phyloP scores from a whole-genome alignment of 257 asterid species.

The Voacanga thouarsii region DNA sequence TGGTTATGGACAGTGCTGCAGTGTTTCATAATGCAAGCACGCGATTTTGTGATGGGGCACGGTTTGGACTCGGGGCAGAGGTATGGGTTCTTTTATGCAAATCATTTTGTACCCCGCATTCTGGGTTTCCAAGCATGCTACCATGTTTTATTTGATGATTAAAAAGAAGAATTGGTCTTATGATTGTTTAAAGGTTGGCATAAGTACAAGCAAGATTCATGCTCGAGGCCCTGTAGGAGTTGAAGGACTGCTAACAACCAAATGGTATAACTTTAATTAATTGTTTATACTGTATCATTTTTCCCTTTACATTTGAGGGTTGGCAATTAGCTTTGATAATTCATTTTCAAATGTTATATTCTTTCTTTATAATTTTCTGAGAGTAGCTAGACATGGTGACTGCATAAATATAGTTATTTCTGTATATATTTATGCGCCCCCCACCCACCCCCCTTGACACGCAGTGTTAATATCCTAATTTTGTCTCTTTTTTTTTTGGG shows the following conservation, averaged over 20 bases:
- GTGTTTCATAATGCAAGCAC: slow-evolving; percentile 72
- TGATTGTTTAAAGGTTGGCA: slow-evolving; percentile 45
- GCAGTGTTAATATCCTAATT: background rate
- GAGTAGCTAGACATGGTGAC: too few relatives aligned
- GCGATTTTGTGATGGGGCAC: slow-evolving; percentile 69
- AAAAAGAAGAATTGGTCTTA: background rate
- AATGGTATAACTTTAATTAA: slow-evolving; percentile 35
- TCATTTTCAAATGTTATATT: background rate
- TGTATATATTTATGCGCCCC: background rate
- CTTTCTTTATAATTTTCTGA: too few relatives aligned
- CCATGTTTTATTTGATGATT: background rate
- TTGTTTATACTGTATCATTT: background rate
- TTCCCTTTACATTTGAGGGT: background rate
- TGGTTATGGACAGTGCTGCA: slow-evolving; percentile 50
- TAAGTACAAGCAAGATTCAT: slow-evolving; percentile 68
- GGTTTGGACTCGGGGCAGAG: slow-evolving; percentile 84
- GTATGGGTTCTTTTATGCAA: slow-evolving; percentile 10
- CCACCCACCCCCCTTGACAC: too few relatives aligned
- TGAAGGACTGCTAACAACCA: slow-evolving; percentile 62
- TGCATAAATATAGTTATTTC: background rate
- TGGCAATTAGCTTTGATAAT: too few relatives aligned
- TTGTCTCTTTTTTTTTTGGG: background rate
- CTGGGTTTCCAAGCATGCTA: background rate
- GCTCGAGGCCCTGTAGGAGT: slow-evolving; percentile 81
- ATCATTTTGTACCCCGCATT: background rate